These are phyloP conservation scores for Hermanozyma aechmeae DNA, from an alignment of 805 yeast genomes.

Conservation along the genomic window DNA sequence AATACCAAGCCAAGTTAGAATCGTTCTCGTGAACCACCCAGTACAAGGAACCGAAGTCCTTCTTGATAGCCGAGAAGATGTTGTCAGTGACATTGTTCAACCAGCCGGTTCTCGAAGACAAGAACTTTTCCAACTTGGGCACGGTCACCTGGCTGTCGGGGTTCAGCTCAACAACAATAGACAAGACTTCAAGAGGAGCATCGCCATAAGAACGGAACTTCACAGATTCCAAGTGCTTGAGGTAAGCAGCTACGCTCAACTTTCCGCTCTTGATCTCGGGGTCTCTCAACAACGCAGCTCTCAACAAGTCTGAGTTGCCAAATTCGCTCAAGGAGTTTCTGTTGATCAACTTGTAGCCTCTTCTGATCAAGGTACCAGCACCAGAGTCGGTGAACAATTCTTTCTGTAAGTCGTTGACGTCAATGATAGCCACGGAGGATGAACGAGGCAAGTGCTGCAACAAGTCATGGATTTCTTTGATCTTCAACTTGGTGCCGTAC, in stretches of 20 bases:
- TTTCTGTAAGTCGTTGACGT: conserved; percentile 90
- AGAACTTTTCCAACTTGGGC: conserved; percentile 74
- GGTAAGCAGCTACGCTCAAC: conserved; percentile 71
- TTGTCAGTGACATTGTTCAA: conserved; percentile 94
- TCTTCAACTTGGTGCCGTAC: conserved; percentile 95
- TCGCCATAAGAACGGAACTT: conserved; percentile 80
- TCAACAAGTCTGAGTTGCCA: conserved; percentile 62
- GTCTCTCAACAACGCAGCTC: conserved; percentile 71
- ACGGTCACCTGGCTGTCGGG: conserved; percentile 19
- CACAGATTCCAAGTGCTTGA: conserved; percentile 55
- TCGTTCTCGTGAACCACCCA: conserved; percentile 92
- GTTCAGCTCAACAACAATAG: conserved; percentile 58
- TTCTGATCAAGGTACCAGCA: conserved; percentile 96
- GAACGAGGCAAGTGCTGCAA: conserved; percentile 92
- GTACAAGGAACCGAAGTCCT: conserved; percentile 63
- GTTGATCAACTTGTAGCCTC: conserved; percentile 83
- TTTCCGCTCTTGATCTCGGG: conserved; percentile 62
- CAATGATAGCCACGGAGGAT: conserved; percentile 94
- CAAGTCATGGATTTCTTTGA: conserved; percentile 91
- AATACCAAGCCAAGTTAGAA: conserved; percentile 85
- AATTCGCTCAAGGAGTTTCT: conserved; percentile 65
- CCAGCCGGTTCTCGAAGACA: conserved; percentile 90
- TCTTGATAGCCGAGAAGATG: conserved; percentile 72
- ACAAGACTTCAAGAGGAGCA: conserved; percentile 91
- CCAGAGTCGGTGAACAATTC: conserved; percentile 98